phyloP scores from a whole-genome alignment of 345 rosid genomes.

The Tarenaya hassleriana region DNA sequence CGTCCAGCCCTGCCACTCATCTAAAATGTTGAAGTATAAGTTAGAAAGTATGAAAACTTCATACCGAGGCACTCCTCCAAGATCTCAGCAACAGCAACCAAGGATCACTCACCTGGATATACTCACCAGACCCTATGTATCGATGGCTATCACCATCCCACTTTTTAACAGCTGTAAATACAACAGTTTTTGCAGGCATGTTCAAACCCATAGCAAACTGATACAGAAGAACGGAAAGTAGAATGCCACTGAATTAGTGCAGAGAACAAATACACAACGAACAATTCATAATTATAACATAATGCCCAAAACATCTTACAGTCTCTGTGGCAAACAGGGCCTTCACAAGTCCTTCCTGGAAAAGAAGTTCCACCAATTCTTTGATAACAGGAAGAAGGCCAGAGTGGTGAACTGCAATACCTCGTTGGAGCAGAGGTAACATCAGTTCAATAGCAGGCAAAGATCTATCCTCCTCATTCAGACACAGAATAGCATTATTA shows the following conservation, averaged over 20 bases:
- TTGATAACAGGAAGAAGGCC: constrained; percentile 98
- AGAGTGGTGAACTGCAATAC: constrained; percentile 97
- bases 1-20: constrained; percentile 99
- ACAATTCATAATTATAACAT: constrained; percentile 17
- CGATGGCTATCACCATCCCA: constrained; percentile 99
- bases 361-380: constrained; percentile 97
- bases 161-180: constrained; percentile 89
- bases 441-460: constrained; percentile 94
- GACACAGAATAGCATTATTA: constrained; percentile 70
- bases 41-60: constrained; percentile 15
- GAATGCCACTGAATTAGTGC: constrained; percentile 10
- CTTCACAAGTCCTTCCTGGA: constrained; percentile 98
- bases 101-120: constrained; percentile 73
- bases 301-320: constrained; percentile 38
- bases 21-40: constrained; percentile 36
- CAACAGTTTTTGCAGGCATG: constrained; percentile 99
- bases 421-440: constrained; percentile 94
- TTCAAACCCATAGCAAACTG: constrained; percentile 99
- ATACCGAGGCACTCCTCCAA: neutral
- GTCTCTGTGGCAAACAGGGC: constrained; percentile 98
- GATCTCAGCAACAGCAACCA: constrained; percentile 15
- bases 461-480: constrained; percentile 91
- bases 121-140: constrained; percentile 91
- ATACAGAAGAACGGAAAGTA: constrained; percentile 15
- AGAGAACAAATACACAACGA: constrained; percentile 8